Evolutionary conservation across 495 filamentous ascomycete genomes (phyloP), one percentile per base, ranked within the genome.

Genomic region (Neurospora sp.): DNA sequence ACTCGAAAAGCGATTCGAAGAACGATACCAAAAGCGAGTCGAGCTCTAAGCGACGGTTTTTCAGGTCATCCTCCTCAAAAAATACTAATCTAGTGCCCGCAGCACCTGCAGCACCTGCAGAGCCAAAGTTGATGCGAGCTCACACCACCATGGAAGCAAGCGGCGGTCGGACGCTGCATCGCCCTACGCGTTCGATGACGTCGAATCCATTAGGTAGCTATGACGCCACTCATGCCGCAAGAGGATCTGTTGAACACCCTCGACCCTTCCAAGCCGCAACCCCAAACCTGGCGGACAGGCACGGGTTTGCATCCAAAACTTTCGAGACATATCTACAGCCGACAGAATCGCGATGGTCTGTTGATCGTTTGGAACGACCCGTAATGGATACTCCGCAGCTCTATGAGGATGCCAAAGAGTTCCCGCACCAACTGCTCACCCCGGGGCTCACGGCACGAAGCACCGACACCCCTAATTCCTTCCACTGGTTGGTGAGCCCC

Each of bases 341-440:
- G 53, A 37, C 53, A 65, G 53, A 65, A 31, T 27, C 53, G 53
- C 53, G 53, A 37, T 65, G 53, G 53, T 65, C 53, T 35, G 14
- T 65, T 65, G 53, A 65, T 65, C 53, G 53, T 37, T 37, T 65
- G 53, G 53, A 65, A 37, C 70, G 70, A 69, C 18, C 70, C n/a
- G 74, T 59, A 39, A 78, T 80, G 79, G 79, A 79, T 69, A 79
- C 72, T 10, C 74, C 75, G 14, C 71, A 72, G 40, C 69, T 41
- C 10, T 78, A 77, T 42, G 74, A 70, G 38, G 77, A 80, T 48
- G 73, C 78, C 37, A 65, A 71, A 71, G 73, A 79, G 65, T 73
- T 72, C 70, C 53, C 53, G 6, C 27, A 65, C 27, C 53, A 65
- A 37, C 7, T 65, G 53, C 53, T 65, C 53, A 65, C 53, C 18